phyloP scores from a whole-genome alignment of 2,329 filamentous ascomycete species.

The Aureobasidium subglaciale region DNA sequence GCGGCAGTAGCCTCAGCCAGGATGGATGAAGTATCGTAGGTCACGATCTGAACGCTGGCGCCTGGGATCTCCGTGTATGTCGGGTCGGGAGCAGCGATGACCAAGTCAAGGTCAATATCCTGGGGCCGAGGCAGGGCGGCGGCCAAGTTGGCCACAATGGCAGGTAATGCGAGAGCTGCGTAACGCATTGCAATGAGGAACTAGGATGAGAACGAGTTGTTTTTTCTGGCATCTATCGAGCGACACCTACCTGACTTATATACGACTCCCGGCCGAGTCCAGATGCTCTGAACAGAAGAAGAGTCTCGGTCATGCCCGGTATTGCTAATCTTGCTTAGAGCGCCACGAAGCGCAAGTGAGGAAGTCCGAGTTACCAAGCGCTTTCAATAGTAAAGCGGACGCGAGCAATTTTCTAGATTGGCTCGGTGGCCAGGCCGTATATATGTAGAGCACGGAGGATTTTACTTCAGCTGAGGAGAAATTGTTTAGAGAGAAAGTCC shows the following conservation, averaged over 20 bases:
- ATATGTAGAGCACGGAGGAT: background rate
- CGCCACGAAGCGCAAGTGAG: background rate
- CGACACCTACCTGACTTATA: background rate
- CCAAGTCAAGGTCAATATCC: slow-evolving; percentile 19
- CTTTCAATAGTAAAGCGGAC: background rate
- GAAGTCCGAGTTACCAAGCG: background rate
- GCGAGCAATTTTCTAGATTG: background rate
- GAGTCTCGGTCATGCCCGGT: background rate
- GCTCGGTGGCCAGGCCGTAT: background rate
- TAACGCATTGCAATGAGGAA: slow-evolving; percentile 11
- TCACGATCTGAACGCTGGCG: slow-evolving; percentile 15
- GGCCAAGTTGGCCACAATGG: slow-evolving; percentile 15
- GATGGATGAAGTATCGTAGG: slow-evolving; percentile 18
- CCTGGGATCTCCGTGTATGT: background rate
- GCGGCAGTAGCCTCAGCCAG: slow-evolving; percentile 18
- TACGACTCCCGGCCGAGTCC: background rate
- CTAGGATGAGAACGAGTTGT: background rate
- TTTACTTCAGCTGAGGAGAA: background rate
- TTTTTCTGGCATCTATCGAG: background rate
- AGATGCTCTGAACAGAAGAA: background rate
- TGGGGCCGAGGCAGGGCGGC: slow-evolving; percentile 18
- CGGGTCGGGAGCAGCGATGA: slow-evolving; percentile 19
- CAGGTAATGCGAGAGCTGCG: background rate
- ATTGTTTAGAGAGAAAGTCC: background rate
- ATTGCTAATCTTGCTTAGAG: background rate